phyloP scores from a whole-genome alignment of 768 basidiomycete species.

The Tremella fuciformis region DNA sequence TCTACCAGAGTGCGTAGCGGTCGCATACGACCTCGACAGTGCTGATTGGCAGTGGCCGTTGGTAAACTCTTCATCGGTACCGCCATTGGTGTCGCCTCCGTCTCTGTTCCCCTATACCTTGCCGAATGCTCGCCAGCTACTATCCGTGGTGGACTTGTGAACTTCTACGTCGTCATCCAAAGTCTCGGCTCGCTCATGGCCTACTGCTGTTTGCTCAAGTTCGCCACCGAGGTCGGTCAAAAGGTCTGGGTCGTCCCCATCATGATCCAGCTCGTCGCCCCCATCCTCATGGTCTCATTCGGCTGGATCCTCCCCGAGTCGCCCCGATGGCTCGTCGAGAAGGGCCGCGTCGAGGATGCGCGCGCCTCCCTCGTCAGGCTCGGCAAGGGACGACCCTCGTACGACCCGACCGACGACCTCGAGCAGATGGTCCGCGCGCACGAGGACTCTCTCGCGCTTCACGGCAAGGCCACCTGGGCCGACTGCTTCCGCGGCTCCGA shows the following conservation, averaged over 20 bases:
- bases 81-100: constrained; percentile 42
- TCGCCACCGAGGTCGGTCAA: constrained; percentile 1
- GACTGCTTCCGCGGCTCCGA: constrained; percentile 36
- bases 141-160: constrained; percentile 10
- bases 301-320: constrained; percentile 13
- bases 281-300: constrained; percentile 2
- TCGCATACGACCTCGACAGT: too few relatives aligned
- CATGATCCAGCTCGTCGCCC: constrained; percentile 7
- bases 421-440: background rate
- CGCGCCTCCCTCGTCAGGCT: background rate
- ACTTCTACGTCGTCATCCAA: constrained; percentile 8
- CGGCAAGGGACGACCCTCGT: background rate
- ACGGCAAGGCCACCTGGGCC: background rate
- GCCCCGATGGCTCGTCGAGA: constrained; percentile 11
- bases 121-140: constrained; percentile 55
- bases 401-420: constrained; percentile 1
- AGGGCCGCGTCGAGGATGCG: constrained; percentile 12
- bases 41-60: background rate
- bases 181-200: constrained; percentile 1
- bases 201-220: constrained; percentile 2
- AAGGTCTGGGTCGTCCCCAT: constrained; percentile 13
- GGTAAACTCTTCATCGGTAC: constrained; percentile 37
- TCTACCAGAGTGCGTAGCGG: background rate
- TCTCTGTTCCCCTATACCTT: constrained; percentile 74
- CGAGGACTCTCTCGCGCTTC: background rate